These are phyloP conservation scores for Penicillium cosmopolitanum DNA, from an alignment of 495 filamentous ascomycete genomes.

Conservation along the genomic window DNA sequence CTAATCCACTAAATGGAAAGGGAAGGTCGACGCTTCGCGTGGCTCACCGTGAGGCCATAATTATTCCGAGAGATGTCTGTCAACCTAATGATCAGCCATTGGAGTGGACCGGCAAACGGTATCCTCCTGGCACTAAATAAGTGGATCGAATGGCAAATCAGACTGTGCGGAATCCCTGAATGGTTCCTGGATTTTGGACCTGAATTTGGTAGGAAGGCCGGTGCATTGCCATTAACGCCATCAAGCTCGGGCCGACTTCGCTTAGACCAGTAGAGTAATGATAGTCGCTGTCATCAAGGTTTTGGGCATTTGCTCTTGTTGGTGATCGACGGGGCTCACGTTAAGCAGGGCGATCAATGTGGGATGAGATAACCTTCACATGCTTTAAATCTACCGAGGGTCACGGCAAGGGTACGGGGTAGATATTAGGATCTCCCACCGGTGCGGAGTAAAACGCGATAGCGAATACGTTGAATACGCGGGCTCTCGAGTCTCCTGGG, in stretches of 20 bases:
- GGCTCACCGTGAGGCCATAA: too few relatives aligned
- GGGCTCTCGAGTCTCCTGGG: background rate
- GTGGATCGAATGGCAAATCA: too few relatives aligned
- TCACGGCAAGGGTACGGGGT: constrained; percentile 5
- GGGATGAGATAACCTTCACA: constrained; percentile 4
- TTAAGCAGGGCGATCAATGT: constrained; percentile 3
- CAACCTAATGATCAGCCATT: background rate
- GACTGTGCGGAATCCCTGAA: constrained; percentile 15
- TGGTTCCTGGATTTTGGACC: constrained; percentile 5
- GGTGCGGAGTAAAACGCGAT: constrained; percentile 1
- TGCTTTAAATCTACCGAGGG: constrained; percentile 8
- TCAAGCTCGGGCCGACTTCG: constrained; percentile 22
- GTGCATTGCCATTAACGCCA: constrained; percentile 2
- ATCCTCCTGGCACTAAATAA: background rate
- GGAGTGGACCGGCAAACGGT: background rate
- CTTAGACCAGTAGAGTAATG: constrained; percentile 30
- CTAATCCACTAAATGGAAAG: background rate
- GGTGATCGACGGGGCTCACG: constrained; percentile 7
- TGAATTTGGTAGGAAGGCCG: constrained; percentile 6
- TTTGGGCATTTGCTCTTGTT: constrained; percentile 5
- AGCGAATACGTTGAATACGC: constrained; percentile 15
- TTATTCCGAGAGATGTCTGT: background rate
- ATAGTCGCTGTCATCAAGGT: constrained; percentile 23
- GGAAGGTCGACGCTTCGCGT: background rate
- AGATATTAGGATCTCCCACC: background rate